phyloP scores from a whole-genome alignment of 768 basidiomycete species.

The Lentinula sp. region DNA sequence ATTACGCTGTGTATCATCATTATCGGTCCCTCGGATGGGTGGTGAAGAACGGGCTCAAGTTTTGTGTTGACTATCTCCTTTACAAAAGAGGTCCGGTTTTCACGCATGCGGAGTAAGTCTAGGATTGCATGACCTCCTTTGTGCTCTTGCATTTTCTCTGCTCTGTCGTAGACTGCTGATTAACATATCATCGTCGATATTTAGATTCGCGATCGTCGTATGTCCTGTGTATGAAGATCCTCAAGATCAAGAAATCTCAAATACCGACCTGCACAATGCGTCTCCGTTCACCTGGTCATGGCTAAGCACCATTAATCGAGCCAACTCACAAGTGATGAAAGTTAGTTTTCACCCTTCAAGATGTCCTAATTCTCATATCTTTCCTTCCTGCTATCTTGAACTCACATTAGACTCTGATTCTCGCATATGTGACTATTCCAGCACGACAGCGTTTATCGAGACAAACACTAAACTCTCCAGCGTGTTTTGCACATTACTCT shows the following conservation, averaged over 20 bases:
- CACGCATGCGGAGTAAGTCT: slow-evolving; percentile 85
- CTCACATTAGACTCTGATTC: slow-evolving; percentile 72
- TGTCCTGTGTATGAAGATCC: slow-evolving; percentile 88
- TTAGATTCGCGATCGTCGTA: slow-evolving; percentile 85
- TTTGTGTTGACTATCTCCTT: slow-evolving; percentile 91
- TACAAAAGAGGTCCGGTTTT: slow-evolving; percentile 96
- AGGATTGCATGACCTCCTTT: not conserved
- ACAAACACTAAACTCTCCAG: slow-evolving; percentile 58
- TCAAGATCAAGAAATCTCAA: slow-evolving; percentile 59
- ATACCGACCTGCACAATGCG: slow-evolving; percentile 57
- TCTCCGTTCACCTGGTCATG: slow-evolving; percentile 87
- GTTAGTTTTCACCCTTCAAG: slow-evolving; percentile 27
- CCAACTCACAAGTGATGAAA: slow-evolving; percentile 96
- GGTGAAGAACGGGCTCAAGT: slow-evolving; percentile 92
- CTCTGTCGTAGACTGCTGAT: not conserved
- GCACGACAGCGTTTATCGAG: slow-evolving; percentile 50
- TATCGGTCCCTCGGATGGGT: slow-evolving; percentile 97
- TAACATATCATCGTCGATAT: not conserved
- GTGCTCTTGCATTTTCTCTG: not conserved
- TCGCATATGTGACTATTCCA: slow-evolving; percentile 92
- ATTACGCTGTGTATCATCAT: slow-evolving; percentile 91
- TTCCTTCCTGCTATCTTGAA: not conserved
- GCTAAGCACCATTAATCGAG: slow-evolving; percentile 95
- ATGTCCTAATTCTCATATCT: too few species aligned
- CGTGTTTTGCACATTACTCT: slow-evolving; percentile 69